phyloP scores from a whole-genome alignment of 1,139 yeast species.

The Debaryomyces singareniensis region DNA sequence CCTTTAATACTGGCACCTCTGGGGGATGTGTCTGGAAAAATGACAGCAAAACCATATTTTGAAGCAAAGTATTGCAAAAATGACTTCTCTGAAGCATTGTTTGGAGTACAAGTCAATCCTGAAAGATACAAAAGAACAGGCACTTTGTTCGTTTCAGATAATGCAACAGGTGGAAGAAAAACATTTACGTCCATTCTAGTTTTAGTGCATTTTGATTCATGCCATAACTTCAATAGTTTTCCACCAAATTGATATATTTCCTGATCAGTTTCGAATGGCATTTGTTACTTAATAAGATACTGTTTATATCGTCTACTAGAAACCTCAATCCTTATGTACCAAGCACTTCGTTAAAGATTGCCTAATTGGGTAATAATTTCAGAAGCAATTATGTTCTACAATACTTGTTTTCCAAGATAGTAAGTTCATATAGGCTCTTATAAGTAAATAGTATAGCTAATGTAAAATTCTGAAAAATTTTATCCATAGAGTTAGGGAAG shows the following conservation, averaged over 20 bases:
- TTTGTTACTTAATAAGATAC: too few relatives aligned
- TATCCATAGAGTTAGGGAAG: too few relatives aligned
- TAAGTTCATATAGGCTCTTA: too few relatives aligned
- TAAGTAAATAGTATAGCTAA: too few relatives aligned
- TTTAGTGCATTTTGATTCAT: constrained; percentile 57
- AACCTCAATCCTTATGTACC: too few relatives aligned
- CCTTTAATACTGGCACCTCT: constrained; percentile 83
- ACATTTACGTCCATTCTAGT: constrained; percentile 81
- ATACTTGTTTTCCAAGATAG: too few relatives aligned
- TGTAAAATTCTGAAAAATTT: too few relatives aligned
- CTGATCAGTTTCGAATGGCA: constrained; percentile 49
- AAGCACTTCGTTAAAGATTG: neutral
- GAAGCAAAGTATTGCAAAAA: constrained; percentile 78
- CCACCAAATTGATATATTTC: constrained; percentile 74
- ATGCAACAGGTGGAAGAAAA: constrained; percentile 61
- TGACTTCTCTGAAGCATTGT: constrained; percentile 94
- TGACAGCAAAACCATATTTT: constrained; percentile 76
- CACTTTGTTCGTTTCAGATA: constrained; percentile 21
- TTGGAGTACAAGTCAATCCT: constrained; percentile 91
- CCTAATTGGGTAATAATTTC: neutral
- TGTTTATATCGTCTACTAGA: too few relatives aligned
- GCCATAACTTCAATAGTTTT: constrained; percentile 64
- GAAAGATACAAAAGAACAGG: constrained; percentile 81
- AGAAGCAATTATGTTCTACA: too few relatives aligned
- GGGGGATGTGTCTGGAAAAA: constrained; percentile 96